phyloP scores from a whole-genome alignment of 768 basidiomycete genomes.

The Mycena indigotica region DNA sequence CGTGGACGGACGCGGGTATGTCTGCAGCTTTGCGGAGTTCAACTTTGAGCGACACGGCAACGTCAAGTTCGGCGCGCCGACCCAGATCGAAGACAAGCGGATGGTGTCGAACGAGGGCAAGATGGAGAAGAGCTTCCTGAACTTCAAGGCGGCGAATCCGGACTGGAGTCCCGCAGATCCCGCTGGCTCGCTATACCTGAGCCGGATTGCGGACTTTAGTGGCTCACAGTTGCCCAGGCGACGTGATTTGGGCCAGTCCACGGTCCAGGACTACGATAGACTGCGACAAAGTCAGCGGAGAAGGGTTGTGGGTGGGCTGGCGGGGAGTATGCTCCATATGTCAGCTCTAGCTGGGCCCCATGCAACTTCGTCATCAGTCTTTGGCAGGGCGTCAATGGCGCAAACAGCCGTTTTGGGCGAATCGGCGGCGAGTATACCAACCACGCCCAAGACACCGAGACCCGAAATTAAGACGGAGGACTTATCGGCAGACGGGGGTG shows the following conservation, averaged over 20 bases:
- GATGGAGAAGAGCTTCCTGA: conserved; percentile 98
- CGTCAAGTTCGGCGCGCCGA: conserved; percentile 91
- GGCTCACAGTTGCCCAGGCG: conserved; percentile 45
- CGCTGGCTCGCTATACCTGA: conserved; percentile 86
- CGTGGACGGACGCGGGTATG: conserved; percentile 93
- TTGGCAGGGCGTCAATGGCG: conserved; percentile 55
- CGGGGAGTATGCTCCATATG: conserved; percentile 50
- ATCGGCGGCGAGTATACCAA: conserved; percentile 60
- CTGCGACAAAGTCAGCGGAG: conserved; percentile 62
- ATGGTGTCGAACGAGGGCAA: conserved; percentile 91
- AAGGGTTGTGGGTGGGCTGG: conserved; percentile 18
- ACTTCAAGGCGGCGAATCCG: conserved; percentile 95
- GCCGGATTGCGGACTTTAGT: conserved; percentile 73
- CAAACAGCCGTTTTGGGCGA: conserved; percentile 77
- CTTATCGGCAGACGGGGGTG: conserved; percentile 52
- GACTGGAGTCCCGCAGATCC: conserved; percentile 95
- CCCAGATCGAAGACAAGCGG: conserved; percentile 63
- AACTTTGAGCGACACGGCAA: conserved; percentile 96
- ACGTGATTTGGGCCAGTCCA: conserved; percentile 29
- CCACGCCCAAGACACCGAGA: conserved; percentile 10
- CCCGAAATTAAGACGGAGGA: conserved; percentile 45
- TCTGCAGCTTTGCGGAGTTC: conserved; percentile 98
- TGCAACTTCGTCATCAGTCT: conserved; percentile 42
- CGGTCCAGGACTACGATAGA: conserved; percentile 70
- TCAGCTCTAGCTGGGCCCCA: conserved; percentile 45